Base-by-base conservation (phyloP, 306 rosid genomes). In the Abrus pulchellus region DNA sequence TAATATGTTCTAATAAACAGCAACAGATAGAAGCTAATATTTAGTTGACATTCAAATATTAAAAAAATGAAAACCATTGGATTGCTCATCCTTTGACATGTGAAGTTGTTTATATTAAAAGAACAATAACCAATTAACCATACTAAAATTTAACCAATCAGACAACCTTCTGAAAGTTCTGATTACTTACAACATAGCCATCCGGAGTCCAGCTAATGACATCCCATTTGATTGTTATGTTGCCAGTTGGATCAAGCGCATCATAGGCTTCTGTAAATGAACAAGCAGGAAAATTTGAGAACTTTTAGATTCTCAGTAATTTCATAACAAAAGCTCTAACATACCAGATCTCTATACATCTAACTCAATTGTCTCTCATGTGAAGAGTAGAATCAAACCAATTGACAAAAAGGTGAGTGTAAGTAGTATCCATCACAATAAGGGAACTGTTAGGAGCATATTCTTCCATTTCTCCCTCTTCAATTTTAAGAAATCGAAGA, bases 151-250 rank as follows among this genome's bases (percentile, higher is more conserved):
- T 55, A 10, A 20, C 68, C 55, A 43, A 68, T 68, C 38, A 33
- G 62, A 50, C 6, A 65, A 29, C 9, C 43, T 65, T 20, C 20
- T 20, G 55, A 63, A 76, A 80, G 80, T 52, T n/a, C 3, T 33
- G 55, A 14, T 59, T 44, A 90, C 97, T 91, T 90, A 95, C 98
- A 85, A 95, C 84, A 87, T 93, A 95, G 68, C 99, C 99, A 88
- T 95, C 99, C 27, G 97, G 84, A 55, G 91, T 91, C 99, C 99
- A 95, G 79, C 72, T 78, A 68, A 91, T 89, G 14, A 93, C 80
- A 88, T 95, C 98, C 98, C 97, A 95, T 85, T 95, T 95, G 85
- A 95, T 84, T 68, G 99, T 95, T 76, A 95, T 84, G 75, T 95
- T 95, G 66, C 99, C 99, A 49, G 80, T 88, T 77, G 98, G 97